Base-by-base conservation (phyloP, 148 eudicot genomes). In the Rhododendron vialii region DNA sequence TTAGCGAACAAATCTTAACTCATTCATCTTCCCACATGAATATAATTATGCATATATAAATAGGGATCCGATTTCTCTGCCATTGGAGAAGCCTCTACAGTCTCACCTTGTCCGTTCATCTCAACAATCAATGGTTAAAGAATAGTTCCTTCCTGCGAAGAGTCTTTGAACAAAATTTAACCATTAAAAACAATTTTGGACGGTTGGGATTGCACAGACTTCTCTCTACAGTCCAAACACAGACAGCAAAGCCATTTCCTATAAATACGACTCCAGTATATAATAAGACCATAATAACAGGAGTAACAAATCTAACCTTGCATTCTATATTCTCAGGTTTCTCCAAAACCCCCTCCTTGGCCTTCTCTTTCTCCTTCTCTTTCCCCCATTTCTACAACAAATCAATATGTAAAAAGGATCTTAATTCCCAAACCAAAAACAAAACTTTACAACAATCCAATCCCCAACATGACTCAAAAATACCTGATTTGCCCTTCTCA, bases 241-340 rank as follows among this genome's bases (percentile, higher is more conserved):
- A 47, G 50, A 47, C 50, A 2, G 12, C 50, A 47, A 14, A 13
- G 57, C 57, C 61, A 55, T 55, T 3, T 55, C 61, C 20, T 51
- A 51, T 11, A 51, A 51, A 51, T 51, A 51, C 15, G 13, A 53
- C 4, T 13, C 4, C 4, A 17, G 8, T 20, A 1, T 20, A 35
- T 1, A 80, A 45, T 2, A 24, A 50, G 17, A n/a, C 35, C 84
- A 36, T 8, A 14, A 20, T 53, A 63, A 38, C 0, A 33, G 15
- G 69, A 50, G 53, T 28, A 74, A 28, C n/a, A 59, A 35, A 14
- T 12, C 76, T 14, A 80, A 92, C 94, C 94, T 92, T 92, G 94
- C 94, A 92, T 86, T 89, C 92, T 85, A 82, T 91, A 87, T 89
- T 89, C 76, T 87, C 87, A 63, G 81, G 35, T 48, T 87, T 90